These are phyloP conservation scores for Russula virescens DNA, from an alignment of 768 basidiomycete species.

Conservation along the genomic window DNA sequence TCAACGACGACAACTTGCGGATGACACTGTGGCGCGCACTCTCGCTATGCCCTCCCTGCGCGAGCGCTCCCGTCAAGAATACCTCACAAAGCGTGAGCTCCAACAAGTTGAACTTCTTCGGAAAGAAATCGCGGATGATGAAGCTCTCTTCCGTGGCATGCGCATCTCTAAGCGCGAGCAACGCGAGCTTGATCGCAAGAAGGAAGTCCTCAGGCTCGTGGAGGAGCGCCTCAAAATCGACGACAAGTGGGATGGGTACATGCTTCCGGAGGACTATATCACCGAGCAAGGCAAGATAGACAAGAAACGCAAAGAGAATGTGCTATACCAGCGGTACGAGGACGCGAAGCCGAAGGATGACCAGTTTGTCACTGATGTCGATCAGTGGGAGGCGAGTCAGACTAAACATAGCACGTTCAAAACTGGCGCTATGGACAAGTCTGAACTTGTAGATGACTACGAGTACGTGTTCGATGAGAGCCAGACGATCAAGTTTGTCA, in stretches of 20 bases:
- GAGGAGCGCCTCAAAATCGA: constrained; percentile 93
- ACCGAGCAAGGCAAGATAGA: constrained; percentile 99
- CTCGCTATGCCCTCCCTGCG: constrained; percentile 68
- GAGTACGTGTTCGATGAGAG: constrained; percentile 99
- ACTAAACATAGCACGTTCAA: constrained; percentile 84
- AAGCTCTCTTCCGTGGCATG: constrained; percentile 86
- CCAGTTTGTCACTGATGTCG: constrained; percentile 93
- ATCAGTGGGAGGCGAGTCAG: constrained; percentile 96
- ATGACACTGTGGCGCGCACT: constrained; percentile 42
- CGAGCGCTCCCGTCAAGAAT: constrained; percentile 88
- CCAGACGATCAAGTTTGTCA: constrained; percentile 93
- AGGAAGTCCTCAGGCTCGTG: constrained; percentile 84
- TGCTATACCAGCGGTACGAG: constrained; percentile 90
- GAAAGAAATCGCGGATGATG: constrained; percentile 92
- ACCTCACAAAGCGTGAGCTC: constrained; percentile 91
- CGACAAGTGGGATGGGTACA: constrained; percentile 94
- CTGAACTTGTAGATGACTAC: constrained; percentile 74
- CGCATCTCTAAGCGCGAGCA: constrained; percentile 80
- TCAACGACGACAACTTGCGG: constrained; percentile 72
- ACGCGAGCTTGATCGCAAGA: constrained; percentile 81
- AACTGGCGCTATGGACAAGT: constrained; percentile 89
- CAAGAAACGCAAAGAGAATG: constrained; percentile 91
- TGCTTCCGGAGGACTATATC: constrained; percentile 95
- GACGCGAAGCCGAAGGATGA: constrained; percentile 89
- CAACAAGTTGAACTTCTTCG: constrained; percentile 93